Evolutionary conservation across 148 eudicot species (phyloP).

Genomic region (Vaccinium macrocarpon): DNA sequence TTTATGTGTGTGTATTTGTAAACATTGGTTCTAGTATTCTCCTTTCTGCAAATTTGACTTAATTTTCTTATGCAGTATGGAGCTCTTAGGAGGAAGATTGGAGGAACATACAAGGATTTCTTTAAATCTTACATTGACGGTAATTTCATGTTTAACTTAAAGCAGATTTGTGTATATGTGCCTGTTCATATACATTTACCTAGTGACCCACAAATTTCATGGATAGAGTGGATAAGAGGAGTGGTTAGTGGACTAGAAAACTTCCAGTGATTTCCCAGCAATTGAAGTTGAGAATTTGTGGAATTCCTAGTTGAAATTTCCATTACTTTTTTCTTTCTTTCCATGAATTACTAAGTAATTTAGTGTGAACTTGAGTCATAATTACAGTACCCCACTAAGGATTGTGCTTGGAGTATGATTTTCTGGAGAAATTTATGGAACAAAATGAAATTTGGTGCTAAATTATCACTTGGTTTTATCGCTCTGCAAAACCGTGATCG

Average conservation of each 20-base stretch:
- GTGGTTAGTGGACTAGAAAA: background rate
- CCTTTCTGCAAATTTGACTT: background rate
- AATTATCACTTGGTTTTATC: background rate
- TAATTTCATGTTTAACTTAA: constrained; percentile 14
- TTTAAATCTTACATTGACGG: constrained; percentile 96
- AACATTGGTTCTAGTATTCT: background rate
- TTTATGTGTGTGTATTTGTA: background rate
- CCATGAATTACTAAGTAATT: background rate
- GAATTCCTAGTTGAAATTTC: background rate
- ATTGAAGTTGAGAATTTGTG: background rate
- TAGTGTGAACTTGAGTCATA: background rate
- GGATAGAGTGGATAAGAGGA: background rate
- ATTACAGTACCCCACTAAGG: background rate
- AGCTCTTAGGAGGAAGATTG: constrained; percentile 95
- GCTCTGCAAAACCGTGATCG: background rate
- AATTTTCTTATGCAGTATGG: constrained; percentile 56
- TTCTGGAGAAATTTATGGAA: background rate
- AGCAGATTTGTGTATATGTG: background rate
- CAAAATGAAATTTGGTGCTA: background rate
- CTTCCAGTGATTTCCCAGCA: background rate
- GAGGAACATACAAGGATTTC: constrained; percentile 98
- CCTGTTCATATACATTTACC: background rate
- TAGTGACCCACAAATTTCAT: background rate
- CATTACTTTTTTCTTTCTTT: background rate
- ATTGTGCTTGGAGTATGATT: background rate